These are phyloP conservation scores for Colletotrichum sp. DNA, from an alignment of 2,329 filamentous ascomycete species.

Conservation along the genomic window DNA sequence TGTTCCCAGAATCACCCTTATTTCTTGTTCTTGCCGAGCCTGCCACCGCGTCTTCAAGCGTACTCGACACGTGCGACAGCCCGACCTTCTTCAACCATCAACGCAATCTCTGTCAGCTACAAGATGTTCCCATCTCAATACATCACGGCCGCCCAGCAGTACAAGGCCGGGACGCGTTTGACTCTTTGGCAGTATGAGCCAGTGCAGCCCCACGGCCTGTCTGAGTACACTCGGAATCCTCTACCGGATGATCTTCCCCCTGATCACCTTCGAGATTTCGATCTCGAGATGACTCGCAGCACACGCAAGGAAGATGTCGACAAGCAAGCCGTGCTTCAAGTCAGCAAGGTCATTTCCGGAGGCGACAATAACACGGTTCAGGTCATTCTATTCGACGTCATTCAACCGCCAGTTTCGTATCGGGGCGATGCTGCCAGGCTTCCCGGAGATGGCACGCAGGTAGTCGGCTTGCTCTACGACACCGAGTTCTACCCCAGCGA, in stretches of 20 bases:
- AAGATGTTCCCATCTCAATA: no score
- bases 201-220: neutral
- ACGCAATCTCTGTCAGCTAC: no score
- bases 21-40: no score
- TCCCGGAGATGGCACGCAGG: neutral
- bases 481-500: neutral
- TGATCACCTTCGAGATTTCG: neutral
- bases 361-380: neutral
- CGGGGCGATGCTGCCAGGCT: neutral
- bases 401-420: neutral
- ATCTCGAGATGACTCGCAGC: rapidly evolving
- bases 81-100: no score
- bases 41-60: no score
- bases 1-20: no score
- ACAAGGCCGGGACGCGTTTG: neutral
- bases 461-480: neutral
- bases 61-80: no score
- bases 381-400: rapidly evolving
- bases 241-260: neutral
- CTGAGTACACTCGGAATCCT: no score
- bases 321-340: neutral
- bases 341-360: neutral
- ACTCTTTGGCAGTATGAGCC: neutral
- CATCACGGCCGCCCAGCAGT: no score
- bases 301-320: neutral